Evolutionary conservation across 2,329 filamentous ascomycete genomes (phyloP), one percentile per base, ranked within the genome.

Genomic region (Pestalotiopsis sp.): DNA sequence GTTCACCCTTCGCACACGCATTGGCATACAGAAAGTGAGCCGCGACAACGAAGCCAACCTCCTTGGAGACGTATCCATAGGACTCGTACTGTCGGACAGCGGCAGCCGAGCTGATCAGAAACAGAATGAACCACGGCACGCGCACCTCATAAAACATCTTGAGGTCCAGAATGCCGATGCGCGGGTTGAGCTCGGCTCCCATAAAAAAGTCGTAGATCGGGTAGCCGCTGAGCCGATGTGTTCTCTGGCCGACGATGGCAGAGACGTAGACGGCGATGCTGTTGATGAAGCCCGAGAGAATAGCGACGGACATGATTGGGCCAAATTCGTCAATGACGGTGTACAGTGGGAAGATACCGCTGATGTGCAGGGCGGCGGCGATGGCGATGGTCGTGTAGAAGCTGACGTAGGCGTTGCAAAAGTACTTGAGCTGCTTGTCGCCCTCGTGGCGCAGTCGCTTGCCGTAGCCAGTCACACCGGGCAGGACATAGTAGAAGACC

Each of bases 81-180:
- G 86, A 81, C 79, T 97, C 94, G 75, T 93, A 94, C 80, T 97
- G 94, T 71, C 93, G 90, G 49, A 92, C 90, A 52, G 93, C 93
- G 7, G 93, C 89, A 49, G 91, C 93, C 69, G 92, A 86, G 68
- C 90, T 91, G 56, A 95, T 85, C 69, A 95, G 88, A 76, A 97
- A 91, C 56, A 97, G 87, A 72, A 97, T 95, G 81, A 91, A 97
- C 94, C 94, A 97, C 39, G 94, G 94, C 71, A 97, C 88, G 73
- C 94, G 92, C 70, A 97, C 94, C 80, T 97, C 94, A 77, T 94
- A 96, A 83, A 97, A 97, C 94, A 97, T 97, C 85, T 97, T 97
- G 84, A 97, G 94, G 81, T 97, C 94, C 66, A 97, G 83, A 73
- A 94, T 92, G 31, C 91, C 92, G 77, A 98, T 89, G 70, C 94